A percentile compares a stretch with the other conserved stretches of the same genome.
Conservation (phyloP, 345 rosid species). For the Sisymbrium altissimum region DNA sequence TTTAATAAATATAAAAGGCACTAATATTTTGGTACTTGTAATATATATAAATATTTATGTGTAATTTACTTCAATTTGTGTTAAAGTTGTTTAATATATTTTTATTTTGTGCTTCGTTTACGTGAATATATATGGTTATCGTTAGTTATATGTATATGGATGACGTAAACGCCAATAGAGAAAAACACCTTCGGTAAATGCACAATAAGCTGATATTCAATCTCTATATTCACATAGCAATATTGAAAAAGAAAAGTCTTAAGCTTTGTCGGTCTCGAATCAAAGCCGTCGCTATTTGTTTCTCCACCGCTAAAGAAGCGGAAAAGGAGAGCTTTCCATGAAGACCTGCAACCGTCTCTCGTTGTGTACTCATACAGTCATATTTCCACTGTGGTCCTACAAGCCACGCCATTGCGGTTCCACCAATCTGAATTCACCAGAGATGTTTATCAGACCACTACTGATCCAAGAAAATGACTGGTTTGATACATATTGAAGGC, state of each 20-base stretch:
- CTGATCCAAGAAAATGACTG: background rate
- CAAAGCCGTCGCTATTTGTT: conserved; percentile 13
- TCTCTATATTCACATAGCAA: conserved; percentile 1
- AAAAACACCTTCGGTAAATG: background rate
- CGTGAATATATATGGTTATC: background rate
- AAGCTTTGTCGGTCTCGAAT: background rate
- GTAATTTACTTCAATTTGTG: no score
- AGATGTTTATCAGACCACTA: conserved; percentile 1
- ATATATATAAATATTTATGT: no score
- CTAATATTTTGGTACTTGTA: no score
- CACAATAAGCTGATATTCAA: background rate
- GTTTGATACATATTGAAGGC: background rate
- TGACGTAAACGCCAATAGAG: background rate
- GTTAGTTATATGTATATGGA: background rate
- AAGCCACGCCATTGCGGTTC: conserved; percentile 68
- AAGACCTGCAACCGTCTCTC: conserved; percentile 54
- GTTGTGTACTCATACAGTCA: conserved; percentile 43
- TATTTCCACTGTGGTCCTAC: conserved; percentile 88
- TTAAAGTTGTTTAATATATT: no score
- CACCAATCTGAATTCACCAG: conserved; percentile 57
- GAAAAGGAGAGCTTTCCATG: conserved; percentile 61
- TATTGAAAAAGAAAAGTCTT: background rate
- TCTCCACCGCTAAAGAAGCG: conserved; percentile 32
- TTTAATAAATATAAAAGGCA: no score
- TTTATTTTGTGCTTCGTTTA: no score